Base-by-base conservation (phyloP, 768 basidiomycete species). In the Hydnomerulius pinastri region DNA sequence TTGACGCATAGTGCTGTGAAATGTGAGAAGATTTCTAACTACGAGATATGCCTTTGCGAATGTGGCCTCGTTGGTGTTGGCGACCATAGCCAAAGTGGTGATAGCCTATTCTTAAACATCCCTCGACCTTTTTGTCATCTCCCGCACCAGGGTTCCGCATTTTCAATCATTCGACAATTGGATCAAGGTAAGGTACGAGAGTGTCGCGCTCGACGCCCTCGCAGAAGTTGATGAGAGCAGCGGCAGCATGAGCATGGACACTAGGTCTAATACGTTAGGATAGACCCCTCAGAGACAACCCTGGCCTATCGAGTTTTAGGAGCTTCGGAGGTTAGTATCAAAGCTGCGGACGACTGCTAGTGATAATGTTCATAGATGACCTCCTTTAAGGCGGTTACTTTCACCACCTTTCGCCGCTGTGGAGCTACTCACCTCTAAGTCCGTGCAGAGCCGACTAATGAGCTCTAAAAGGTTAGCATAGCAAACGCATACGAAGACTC, bases 141-240 rank as follows among this genome's bases (percentile, higher is more conserved):
- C 73, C 77, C 6, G 69, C 61, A 0, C 60, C 60, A 1, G 85
- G 85, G 50, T 85, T 80, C 35, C 90, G 73, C 3, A 90, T 72
- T 54, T 80, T 83, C 11, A 73, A 43, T 0, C 86, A 79, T 58
- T 85, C 83, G 24, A 95, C 86, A 55, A 92, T 85, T 0, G 82
- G 77, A 45, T 92, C 91, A 13, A 95, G 80, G 65, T 89, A 92
- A 0, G 88, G 87, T 0, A 86, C 58, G 9, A 91, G 78, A 1
- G 81, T 85, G 20, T 87, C 80, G 13, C 82, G 78, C 57, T 83
- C 86, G 29, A 90, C 89, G 30, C 90, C 89, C 63, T 93, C 87
- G 66, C 91, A 94, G 71, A 93, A 93, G 65, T 94, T 95, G 66
- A 93, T 91, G 21, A 94, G 75, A 0, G 91, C 91, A 0, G 92